Conservation (phyloP, 2,329 filamentous ascomycete genomes). For the Monosporascus sp. region DNA sequence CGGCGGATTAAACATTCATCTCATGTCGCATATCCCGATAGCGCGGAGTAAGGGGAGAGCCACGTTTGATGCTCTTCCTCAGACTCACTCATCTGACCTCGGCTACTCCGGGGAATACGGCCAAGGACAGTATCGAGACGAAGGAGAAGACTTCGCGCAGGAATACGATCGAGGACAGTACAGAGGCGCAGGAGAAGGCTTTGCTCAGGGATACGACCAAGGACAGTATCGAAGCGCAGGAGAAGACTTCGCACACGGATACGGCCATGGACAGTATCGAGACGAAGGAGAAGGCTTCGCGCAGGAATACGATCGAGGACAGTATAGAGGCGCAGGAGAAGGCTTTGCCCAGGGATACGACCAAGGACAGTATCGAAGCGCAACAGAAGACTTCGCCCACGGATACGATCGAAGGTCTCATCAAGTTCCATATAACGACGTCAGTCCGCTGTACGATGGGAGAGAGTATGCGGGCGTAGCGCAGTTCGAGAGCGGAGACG, state of each 20-base stretch:
- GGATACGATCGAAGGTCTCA: neutral
- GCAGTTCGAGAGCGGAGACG: neutral
- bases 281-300: too few relatives aligned
- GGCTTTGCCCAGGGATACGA: neutral
- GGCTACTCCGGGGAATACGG: neutral
- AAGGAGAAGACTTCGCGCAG: neutral
- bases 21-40: neutral
- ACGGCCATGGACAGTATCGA: too few relatives aligned
- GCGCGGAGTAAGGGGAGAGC: neutral
- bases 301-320: neutral
- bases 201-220: neutral
- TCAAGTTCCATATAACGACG: neutral
- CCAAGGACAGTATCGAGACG: neutral
- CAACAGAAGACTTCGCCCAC: neutral
- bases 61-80: neutral
- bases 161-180: neutral
- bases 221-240: too few relatives aligned
- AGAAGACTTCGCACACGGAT: too few relatives aligned
- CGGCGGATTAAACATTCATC: too few relatives aligned
- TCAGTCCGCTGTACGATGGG: neutral
- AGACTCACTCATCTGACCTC: neutral
- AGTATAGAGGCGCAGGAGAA: neutral
- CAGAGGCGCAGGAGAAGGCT: neutral
- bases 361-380: neutral
- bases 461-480: neutral